phyloP scores from a whole-genome alignment of 2,329 filamentous ascomycete genomes.

The Aspergillus unguis region DNA sequence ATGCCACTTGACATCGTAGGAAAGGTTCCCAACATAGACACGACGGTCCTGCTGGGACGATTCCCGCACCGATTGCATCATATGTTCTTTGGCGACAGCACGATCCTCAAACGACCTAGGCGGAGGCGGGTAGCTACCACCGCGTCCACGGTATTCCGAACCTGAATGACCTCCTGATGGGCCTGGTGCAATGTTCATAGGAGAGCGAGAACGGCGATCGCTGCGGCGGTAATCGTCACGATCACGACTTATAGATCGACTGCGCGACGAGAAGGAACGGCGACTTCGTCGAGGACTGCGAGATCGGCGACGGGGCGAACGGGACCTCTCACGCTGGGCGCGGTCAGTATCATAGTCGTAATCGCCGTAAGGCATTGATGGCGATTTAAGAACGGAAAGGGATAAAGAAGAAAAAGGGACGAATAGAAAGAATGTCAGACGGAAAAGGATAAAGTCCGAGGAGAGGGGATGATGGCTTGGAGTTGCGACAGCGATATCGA shows the following conservation, averaged over 20 bases:
- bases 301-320: slow-evolving; percentile 66
- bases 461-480: slow-evolving; percentile 1
- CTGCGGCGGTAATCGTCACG: slow-evolving; percentile 73
- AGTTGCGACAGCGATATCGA: slow-evolving; percentile 9
- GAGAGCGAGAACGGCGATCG: slow-evolving; percentile 76
- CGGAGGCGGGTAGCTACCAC: slow-evolving; percentile 60
- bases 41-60: slow-evolving; percentile 97
- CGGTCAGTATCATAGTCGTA: slow-evolving; percentile 36
- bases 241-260: slow-evolving; percentile 74
- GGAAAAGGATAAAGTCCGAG: not conserved
- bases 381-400: slow-evolving; percentile 7
- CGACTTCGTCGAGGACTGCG: slow-evolving; percentile 75
- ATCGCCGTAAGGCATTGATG: slow-evolving; percentile 25
- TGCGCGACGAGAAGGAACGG: slow-evolving; percentile 75
- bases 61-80: slow-evolving; percentile 93
- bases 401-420: slow-evolving; percentile 4
- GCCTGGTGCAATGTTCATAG: slow-evolving; percentile 72
- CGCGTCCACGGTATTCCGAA: slow-evolving; percentile 56
- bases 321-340: slow-evolving; percentile 71
- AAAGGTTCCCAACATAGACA: slow-evolving; percentile 98
- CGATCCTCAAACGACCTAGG: slow-evolving; percentile 79
- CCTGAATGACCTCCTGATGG: slow-evolving; percentile 69
- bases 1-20: slow-evolving; percentile 99
- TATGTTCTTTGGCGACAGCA: slow-evolving; percentile 78
- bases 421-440: not conserved